Percentiles rank a stretch among this genome's conserved stretches.
These are phyloP conservation scores for Leccinellum luteum DNA, from an alignment of 768 basidiomycete genomes.

Conservation along the genomic window DNA sequence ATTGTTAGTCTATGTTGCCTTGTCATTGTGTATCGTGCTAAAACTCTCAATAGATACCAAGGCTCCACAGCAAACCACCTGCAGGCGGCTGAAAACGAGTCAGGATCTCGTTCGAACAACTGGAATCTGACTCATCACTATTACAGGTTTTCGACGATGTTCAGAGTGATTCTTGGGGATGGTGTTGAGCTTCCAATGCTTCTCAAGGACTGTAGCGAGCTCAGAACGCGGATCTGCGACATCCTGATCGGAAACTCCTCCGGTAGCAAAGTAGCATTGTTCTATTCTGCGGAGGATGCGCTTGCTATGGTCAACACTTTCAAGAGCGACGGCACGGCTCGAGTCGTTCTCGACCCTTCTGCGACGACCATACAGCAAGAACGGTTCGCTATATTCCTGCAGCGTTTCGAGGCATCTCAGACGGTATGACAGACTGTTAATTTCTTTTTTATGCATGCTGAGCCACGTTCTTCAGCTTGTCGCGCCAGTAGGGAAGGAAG, in stretches of 20 bases:
- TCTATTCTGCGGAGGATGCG: slow-evolving; percentile 51
- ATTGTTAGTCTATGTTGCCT: slow-evolving; percentile 41
- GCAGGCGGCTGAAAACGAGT: slow-evolving; percentile 16
- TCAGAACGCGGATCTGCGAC: slow-evolving; percentile 36
- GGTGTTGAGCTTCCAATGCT: slow-evolving; percentile 49
- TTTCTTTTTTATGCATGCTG: neutral
- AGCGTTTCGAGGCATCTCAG: slow-evolving; percentile 50
- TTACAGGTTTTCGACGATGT: slow-evolving; percentile 29
- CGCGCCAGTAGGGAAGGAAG: slow-evolving; percentile 46
- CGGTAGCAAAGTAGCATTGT: slow-evolving; percentile 54
- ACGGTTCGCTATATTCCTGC: slow-evolving; percentile 48
- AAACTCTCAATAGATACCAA: slow-evolving; percentile 24
- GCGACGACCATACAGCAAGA: slow-evolving; percentile 42
- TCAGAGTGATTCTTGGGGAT: slow-evolving; percentile 50
- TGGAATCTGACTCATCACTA: slow-evolving; percentile 4
- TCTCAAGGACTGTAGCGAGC: slow-evolving; percentile 40
- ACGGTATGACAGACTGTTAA: slow-evolving; percentile 40
- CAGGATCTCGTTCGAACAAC: slow-evolving; percentile 3
- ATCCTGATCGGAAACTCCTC: slow-evolving; percentile 34
- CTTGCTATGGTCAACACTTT: slow-evolving; percentile 52
- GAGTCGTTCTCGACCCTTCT: slow-evolving; percentile 38
- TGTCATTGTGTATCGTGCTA: neutral
- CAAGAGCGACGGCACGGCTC: slow-evolving; percentile 49
- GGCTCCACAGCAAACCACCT: slow-evolving; percentile 10
- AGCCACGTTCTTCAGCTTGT: slow-evolving; percentile 47